Conservation (phyloP, 73 alveolate species). For the Breviolum minutum region DNA sequence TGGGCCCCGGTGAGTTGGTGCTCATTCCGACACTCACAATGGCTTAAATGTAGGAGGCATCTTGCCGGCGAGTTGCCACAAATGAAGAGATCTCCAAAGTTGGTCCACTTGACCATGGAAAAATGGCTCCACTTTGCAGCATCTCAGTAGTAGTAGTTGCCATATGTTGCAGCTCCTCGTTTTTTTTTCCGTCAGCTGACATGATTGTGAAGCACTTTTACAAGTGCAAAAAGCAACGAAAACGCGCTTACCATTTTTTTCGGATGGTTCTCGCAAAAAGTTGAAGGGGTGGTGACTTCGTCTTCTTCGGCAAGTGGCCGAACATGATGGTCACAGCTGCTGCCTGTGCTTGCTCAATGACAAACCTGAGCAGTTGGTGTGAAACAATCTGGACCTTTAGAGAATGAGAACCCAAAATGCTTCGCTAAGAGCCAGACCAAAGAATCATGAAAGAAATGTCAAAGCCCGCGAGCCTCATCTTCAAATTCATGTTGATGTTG, state of each 20-base stretch:
- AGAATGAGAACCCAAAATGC: background rate
- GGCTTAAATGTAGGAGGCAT: constrained; percentile 15
- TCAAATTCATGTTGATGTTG: background rate
- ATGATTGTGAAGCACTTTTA: background rate
- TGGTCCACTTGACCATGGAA: constrained; percentile 21
- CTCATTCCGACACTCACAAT: background rate
- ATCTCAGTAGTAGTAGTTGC: constrained; percentile 85
- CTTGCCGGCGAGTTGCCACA: background rate
- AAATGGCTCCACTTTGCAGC: background rate
- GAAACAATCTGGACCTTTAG: background rate
- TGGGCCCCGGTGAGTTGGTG: no score
- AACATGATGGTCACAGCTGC: constrained; percentile 94
- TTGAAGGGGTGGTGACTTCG: background rate
- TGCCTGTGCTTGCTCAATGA: constrained; percentile 89
- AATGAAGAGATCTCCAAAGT: background rate
- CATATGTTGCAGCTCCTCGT: constrained; percentile 82
- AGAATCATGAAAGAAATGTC: constrained; percentile 82
- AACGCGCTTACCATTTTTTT: background rate
- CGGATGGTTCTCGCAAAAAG: background rate
- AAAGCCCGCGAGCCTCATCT: constrained; percentile 66
- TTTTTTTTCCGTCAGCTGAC: no score
- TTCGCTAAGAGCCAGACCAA: constrained; percentile 33
- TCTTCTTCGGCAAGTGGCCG: constrained; percentile 5
- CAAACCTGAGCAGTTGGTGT: constrained; percentile 14
- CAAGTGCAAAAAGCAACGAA: background rate